phyloP scores from a whole-genome alignment of 169 alveolate genomes.

The Plasmodium gallinaceum region DNA sequence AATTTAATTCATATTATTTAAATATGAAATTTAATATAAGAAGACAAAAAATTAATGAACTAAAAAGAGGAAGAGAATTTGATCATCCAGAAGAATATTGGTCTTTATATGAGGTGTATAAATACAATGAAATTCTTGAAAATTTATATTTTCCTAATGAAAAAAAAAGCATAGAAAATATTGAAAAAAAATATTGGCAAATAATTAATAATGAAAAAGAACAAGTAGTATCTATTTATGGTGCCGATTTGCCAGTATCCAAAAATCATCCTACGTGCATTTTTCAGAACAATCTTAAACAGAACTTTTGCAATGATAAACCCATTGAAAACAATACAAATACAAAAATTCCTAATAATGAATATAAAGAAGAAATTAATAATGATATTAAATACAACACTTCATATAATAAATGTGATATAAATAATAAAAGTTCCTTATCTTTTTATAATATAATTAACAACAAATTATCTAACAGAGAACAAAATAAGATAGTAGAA shows the following conservation, averaged over 20 bases:
- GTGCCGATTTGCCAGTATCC: slow-evolving; percentile 84
- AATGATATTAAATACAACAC: neutral
- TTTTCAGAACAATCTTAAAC: slow-evolving; percentile 23
- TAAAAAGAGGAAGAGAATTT: slow-evolving; percentile 82
- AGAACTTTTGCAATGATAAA: neutral
- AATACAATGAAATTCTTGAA: slow-evolving; percentile 52
- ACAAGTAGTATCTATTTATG: slow-evolving; percentile 78
- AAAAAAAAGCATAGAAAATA: slow-evolving; percentile 12
- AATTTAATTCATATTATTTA: slow-evolving; percentile 80
- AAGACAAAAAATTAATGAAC: slow-evolving; percentile 82
- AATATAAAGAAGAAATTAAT: slow-evolving; percentile 1
- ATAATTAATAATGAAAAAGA: slow-evolving; percentile 77
- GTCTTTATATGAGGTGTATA: slow-evolving; percentile 55
- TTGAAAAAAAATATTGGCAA: slow-evolving; percentile 82
- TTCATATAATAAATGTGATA: neutral
- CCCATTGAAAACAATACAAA: neutral
- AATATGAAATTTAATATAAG: slow-evolving; percentile 86
- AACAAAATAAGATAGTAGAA: slow-evolving; percentile 4
- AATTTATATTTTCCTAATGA: neutral
- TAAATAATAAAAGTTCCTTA: neutral
- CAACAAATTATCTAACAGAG: neutral
- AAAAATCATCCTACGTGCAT: slow-evolving; percentile 66
- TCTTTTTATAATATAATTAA: slow-evolving; percentile 1
- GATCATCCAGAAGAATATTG: slow-evolving; percentile 45
- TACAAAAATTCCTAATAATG: neutral